Percentiles rank a stretch among this genome's conserved stretches.
These are phyloP conservation scores for Aureobasidium zeae DNA, from an alignment of 2,329 filamentous ascomycete species.

Conservation along the genomic window DNA sequence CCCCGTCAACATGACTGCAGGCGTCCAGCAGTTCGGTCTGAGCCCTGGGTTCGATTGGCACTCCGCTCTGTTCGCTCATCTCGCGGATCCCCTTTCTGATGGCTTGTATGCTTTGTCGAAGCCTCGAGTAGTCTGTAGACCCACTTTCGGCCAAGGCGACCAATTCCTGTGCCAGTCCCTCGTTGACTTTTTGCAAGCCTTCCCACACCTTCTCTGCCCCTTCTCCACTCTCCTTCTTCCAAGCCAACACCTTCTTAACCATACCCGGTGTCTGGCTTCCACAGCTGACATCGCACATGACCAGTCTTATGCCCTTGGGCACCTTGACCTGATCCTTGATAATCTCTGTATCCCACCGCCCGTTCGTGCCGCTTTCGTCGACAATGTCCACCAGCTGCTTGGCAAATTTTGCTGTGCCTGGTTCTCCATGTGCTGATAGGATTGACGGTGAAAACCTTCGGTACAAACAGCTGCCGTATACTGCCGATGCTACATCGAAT, in stretches of 20 bases:
- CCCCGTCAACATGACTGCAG: slow-evolving; percentile 60
- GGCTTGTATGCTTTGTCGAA: slow-evolving; percentile 43
- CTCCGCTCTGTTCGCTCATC: slow-evolving; percentile 65
- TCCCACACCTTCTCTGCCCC: slow-evolving; percentile 66
- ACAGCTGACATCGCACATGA: slow-evolving; percentile 95
- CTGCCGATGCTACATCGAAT: slow-evolving; percentile 88
- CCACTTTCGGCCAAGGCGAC: slow-evolving; percentile 41
- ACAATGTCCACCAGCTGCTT: slow-evolving; percentile 56
- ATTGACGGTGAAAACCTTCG: slow-evolving; percentile 80
- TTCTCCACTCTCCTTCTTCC: slow-evolving; percentile 57
- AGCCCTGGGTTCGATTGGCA: slow-evolving; percentile 79
- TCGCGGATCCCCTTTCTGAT: slow-evolving; percentile 56
- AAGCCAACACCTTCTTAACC: slow-evolving; percentile 84
- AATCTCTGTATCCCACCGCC: slow-evolving; percentile 72
- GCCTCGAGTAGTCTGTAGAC: slow-evolving; percentile 43
- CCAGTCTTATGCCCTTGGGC: slow-evolving; percentile 62
- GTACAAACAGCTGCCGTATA: slow-evolving; percentile 86
- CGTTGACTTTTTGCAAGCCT: slow-evolving; percentile 64
- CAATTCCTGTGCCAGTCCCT: slow-evolving; percentile 57
- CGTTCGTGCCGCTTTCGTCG: slow-evolving; percentile 43
- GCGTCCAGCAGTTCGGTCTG: slow-evolving; percentile 81
- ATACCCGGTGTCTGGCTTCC: slow-evolving; percentile 89
- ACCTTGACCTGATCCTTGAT: slow-evolving; percentile 59
- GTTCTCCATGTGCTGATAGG: slow-evolving; percentile 57
- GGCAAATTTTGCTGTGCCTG: slow-evolving; percentile 58